phyloP scores from a whole-genome alignment of 768 basidiomycete genomes.

The Russula virescens region DNA sequence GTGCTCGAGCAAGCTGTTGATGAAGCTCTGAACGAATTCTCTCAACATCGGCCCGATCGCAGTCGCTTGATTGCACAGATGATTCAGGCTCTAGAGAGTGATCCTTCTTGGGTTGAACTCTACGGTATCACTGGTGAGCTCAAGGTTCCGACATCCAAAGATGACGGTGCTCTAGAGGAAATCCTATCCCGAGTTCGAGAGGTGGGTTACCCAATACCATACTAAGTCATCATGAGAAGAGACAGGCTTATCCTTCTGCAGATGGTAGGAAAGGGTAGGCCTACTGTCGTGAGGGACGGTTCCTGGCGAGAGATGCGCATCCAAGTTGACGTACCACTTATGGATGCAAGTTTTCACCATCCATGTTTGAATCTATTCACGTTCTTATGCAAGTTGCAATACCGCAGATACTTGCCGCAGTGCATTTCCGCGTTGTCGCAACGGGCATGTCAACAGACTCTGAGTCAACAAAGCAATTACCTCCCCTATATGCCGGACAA shows the following conservation, averaged over 20 bases:
- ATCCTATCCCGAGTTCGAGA: constrained; percentile 30
- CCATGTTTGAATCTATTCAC: background rate
- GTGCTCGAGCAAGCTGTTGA: constrained; percentile 50
- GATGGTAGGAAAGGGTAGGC: constrained; percentile 39
- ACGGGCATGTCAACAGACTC: constrained; percentile 38
- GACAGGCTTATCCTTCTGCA: constrained; percentile 20
- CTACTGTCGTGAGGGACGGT: constrained; percentile 31
- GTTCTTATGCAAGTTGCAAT: constrained; percentile 8
- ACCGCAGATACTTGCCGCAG: constrained; percentile 59
- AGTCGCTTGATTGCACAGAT: constrained; percentile 43
- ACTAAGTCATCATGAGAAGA: constrained; percentile 7
- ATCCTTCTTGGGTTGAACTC: constrained; percentile 61
- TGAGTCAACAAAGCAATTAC: constrained; percentile 9
- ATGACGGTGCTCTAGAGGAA: constrained; percentile 30
- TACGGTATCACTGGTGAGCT: constrained; percentile 71
- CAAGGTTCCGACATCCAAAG: constrained; percentile 41
- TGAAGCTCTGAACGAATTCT: constrained; percentile 35
- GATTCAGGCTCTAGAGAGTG: constrained; percentile 53
- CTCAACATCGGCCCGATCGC: constrained; percentile 35
- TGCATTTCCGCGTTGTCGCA: constrained; percentile 43
- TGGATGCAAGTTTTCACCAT: constrained; percentile 52
- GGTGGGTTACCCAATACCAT: constrained; percentile 33
- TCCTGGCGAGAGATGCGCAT: constrained; percentile 74
- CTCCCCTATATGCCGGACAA: constrained; percentile 75
- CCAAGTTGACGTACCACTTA: constrained; percentile 77